Base-by-base conservation (phyloP, 1,284 basidiomycete species). In the Inonotus hispidus region DNA sequence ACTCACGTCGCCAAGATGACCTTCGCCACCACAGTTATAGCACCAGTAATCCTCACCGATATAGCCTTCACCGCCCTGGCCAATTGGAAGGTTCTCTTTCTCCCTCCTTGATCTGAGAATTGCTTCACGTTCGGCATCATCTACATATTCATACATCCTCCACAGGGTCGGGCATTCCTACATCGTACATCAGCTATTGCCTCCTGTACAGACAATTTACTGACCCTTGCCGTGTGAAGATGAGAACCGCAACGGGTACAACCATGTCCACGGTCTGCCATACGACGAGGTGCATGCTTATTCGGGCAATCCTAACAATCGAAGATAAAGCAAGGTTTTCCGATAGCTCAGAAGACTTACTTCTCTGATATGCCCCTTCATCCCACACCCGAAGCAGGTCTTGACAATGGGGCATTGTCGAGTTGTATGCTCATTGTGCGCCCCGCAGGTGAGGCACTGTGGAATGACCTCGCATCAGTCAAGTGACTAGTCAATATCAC, bases 401-500 rank as follows among this genome's bases (percentile, higher is more conserved):
- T 94, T 87, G 69, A 85, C 87, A 62, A 92, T 87, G 0, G 93
- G 92, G 73, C 94, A 97, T 59, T 86, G 84, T 59, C 87, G 79
- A 5, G 93, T 91, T 5, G 81, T 77, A 70, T 97, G 94, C 64
- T 95, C 90, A 68, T 96, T 86, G 59, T 88, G 82, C 16, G 82
- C 90, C 57, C 94, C 94, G 68, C 94, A 97, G 10, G 90, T 93
- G 35, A 91, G 73, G 71, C 94, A 97, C 92, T 96, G 38, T 10
- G 47, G 35, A 29, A 54, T 53, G 14, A 25, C 7, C 19, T 32
- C 32, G 8, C 8, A 32, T 32, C 41, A 60, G 25, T 38, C 19
- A 43, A 53, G 21, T 38, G 14, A 52, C 21, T 13, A 32, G 19
- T 6, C 2, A 49, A 46, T 21, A 13, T 59, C 21, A 52, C 11